phyloP scores from a whole-genome alignment of 2,329 filamentous ascomycete genomes.

The Verticillium zaregamsianum region DNA sequence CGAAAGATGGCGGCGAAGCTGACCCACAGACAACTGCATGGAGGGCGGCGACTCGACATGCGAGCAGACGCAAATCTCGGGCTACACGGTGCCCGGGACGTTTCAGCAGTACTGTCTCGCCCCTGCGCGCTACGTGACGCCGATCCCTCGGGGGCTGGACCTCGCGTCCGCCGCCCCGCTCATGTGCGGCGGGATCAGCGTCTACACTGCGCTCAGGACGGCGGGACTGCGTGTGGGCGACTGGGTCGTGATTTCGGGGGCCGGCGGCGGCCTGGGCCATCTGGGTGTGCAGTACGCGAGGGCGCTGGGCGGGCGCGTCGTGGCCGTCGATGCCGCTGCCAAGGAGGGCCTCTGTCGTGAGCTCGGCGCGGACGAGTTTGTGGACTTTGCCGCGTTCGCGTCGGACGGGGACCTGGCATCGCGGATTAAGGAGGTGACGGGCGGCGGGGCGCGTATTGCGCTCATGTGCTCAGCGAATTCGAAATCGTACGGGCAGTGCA shows the following conservation, averaged over 20 bases:
- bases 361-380: slow-evolving; percentile 20
- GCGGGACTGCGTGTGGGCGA: slow-evolving; percentile 16
- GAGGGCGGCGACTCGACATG: slow-evolving; percentile 17
- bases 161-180: slow-evolving; percentile 48
- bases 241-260: slow-evolving; percentile 23
- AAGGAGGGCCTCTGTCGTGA: slow-evolving; percentile 18
- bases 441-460: slow-evolving; percentile 15
- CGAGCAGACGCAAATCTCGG: slow-evolving; percentile 15
- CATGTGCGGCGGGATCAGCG: slow-evolving; percentile 64
- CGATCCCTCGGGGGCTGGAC: slow-evolving; percentile 30
- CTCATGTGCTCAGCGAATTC: slow-evolving; percentile 18
- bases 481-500: slow-evolving; percentile 15
- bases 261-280: slow-evolving; percentile 23
- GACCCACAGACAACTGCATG: slow-evolving; percentile 12
- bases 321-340: slow-evolving; percentile 21
- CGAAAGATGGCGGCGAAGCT: neutral
- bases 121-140: slow-evolving; percentile 35
- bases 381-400: slow-evolving; percentile 18
- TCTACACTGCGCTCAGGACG: slow-evolving; percentile 51
- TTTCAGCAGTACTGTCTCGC: slow-evolving; percentile 18
- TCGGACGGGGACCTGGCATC: slow-evolving; percentile 5
- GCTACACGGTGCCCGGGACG: slow-evolving; percentile 20
- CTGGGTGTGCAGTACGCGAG: slow-evolving; percentile 24
- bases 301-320: slow-evolving; percentile 20
- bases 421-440: slow-evolving; percentile 11